Evolutionary conservation across 2,329 filamentous ascomycete genomes (phyloP).

Genomic region (Bipolaris bicolor): DNA sequence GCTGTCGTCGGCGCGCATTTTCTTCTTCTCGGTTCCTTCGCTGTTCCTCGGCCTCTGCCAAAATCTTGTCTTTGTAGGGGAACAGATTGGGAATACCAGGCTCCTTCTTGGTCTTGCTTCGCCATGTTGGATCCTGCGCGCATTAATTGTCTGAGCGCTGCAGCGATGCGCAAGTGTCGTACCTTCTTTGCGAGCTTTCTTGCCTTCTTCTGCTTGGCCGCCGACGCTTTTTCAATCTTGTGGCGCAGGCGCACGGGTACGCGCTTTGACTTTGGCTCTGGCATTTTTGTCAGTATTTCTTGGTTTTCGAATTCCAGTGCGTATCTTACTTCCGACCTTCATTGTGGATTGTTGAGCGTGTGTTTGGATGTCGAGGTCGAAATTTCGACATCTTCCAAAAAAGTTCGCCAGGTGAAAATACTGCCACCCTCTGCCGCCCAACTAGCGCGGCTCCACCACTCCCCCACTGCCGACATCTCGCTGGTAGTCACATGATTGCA

Average conservation of each 20-base stretch:
- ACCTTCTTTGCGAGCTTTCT: conserved; percentile 87
- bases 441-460: conserved; percentile 8
- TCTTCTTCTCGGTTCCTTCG: conserved; percentile 83
- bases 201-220: conserved; percentile 87
- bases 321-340: conserved; percentile 52
- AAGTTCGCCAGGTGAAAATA: conserved; percentile 20
- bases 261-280: conserved; percentile 95
- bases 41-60: conserved; percentile 92
- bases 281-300: conserved; percentile 12
- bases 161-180: conserved; percentile 7
- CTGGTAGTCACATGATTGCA: background rate
- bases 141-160: conserved; percentile 24
- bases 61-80: conserved; percentile 94
- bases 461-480: conserved; percentile 7
- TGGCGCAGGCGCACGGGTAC: conserved; percentile 85
- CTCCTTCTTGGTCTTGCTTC: conserved; percentile 93
- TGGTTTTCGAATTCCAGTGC: too few species aligned
- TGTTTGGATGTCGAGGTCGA: conserved; percentile 21
- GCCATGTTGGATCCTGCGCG: conserved; percentile 88
- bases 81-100: conserved; percentile 97
- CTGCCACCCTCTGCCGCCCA: conserved; percentile 11
- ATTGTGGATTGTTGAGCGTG: conserved; percentile 33
- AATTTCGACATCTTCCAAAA: conserved; percentile 36
- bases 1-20: conserved; percentile 67
- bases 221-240: conserved; percentile 93